Evolutionary conservation across 108 stramenopile genomes (phyloP).

Genomic region (Pseudonitzschia pungens): DNA sequence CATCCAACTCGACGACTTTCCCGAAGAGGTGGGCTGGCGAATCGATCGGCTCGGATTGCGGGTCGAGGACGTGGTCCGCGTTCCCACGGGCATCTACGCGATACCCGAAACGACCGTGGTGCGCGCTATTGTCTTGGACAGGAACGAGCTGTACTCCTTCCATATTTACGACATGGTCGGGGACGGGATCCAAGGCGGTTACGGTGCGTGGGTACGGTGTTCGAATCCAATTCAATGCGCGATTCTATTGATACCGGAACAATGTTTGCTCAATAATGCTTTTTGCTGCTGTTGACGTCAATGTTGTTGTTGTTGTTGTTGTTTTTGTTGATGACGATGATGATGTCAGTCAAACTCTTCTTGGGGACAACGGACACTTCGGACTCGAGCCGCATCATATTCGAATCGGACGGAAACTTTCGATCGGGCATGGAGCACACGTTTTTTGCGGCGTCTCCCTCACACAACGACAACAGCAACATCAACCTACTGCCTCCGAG

Average conservation of each 20-base stretch:
- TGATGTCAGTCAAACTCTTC: slow-evolving; percentile 24
- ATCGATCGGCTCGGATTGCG: slow-evolving; percentile 23
- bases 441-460: slow-evolving; percentile 21
- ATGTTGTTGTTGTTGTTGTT: too few species aligned
- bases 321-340: not conserved
- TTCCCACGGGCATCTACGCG: slow-evolving; percentile 27
- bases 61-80: slow-evolving; percentile 30
- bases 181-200: slow-evolving; percentile 30
- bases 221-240: too few species aligned
- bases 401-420: slow-evolving; percentile 28
- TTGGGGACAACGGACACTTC: slow-evolving; percentile 29
- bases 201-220: slow-evolving; percentile 9
- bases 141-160: slow-evolving; percentile 35
- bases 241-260: too few species aligned
- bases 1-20: slow-evolving; percentile 30
- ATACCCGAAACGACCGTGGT: slow-evolving; percentile 22
- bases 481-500: not conserved
- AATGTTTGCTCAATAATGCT: not conserved
- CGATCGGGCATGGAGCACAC: slow-evolving; percentile 21
- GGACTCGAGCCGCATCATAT: slow-evolving; percentile 20
- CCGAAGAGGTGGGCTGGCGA: slow-evolving; percentile 38
- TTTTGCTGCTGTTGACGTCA: too few species aligned
- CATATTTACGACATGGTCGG: slow-evolving; percentile 14
- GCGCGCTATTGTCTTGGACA: slow-evolving; percentile 24
- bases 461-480: not conserved